Conservation (phyloP, 805 yeast genomes). For the Candida hispaniensis region DNA sequence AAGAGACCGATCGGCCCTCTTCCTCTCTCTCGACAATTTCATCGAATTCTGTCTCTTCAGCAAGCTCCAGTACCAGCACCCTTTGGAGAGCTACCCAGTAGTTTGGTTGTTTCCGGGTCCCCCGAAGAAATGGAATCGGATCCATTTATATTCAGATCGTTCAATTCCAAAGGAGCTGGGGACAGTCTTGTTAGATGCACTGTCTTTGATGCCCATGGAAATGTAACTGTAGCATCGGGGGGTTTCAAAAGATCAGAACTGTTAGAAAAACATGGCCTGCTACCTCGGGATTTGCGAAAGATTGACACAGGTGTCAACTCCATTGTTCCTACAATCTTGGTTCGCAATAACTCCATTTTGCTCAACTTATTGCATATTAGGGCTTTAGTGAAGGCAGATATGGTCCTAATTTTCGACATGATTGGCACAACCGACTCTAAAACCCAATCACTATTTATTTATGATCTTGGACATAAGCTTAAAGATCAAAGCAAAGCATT, state of each 20-base stretch:
- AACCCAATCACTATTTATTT: conserved; percentile 65
- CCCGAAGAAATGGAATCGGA: background rate
- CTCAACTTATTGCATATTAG: conserved; percentile 79
- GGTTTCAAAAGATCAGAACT: conserved; percentile 66
- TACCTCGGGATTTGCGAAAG: conserved; percentile 84
- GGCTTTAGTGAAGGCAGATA: conserved; percentile 73
- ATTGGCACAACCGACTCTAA: conserved; percentile 48
- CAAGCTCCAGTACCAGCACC: no score
- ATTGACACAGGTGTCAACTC: conserved; percentile 73
- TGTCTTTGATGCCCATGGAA: conserved; percentile 59
- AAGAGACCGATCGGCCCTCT: no score
- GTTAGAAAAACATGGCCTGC: conserved; percentile 60
- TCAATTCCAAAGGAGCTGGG: conserved; percentile 17
- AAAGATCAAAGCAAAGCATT: conserved; percentile 31
- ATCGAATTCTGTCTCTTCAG: no score
- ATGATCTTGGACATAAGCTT: conserved; percentile 64
- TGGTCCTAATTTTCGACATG: conserved; percentile 77
- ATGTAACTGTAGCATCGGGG: conserved; percentile 55
- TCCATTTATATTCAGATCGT: conserved; percentile 1
- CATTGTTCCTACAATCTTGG: conserved; percentile 81
- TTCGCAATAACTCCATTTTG: conserved; percentile 64
- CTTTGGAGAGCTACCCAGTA: background rate
- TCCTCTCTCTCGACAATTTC: no score
- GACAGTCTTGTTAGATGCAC: conserved; percentile 60
- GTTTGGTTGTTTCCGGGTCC: conserved; percentile 1